phyloP scores from a whole-genome alignment of 108 stramenopile species.

The Cyclotella kingstonii region DNA sequence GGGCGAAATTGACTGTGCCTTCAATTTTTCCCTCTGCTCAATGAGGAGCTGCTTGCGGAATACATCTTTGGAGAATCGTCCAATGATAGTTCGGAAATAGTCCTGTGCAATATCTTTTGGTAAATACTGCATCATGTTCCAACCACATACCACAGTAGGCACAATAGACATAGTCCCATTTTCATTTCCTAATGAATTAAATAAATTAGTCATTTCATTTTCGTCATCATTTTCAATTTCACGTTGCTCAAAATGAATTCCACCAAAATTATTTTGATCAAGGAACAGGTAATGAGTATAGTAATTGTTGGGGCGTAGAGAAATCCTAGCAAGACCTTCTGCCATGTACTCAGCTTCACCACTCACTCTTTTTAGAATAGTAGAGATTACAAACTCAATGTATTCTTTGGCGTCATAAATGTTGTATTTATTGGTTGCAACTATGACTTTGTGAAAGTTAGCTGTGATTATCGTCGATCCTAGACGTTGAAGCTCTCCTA shows the following conservation, averaged over 20 bases:
- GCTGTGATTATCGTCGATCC: conserved; percentile 94
- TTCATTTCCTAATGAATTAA: conserved; percentile 26
- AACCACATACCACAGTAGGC: conserved; percentile 79
- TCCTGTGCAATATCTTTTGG: conserved; percentile 80
- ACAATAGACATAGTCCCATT: conserved; percentile 38
- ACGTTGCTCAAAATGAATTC: conserved; percentile 72
- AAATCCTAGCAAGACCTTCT: conserved; percentile 58
- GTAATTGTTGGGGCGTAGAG: conserved; percentile 69
- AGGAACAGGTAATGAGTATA: conserved; percentile 87
- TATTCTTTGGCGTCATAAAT: conserved; percentile 87
- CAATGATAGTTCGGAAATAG: conserved; percentile 81
- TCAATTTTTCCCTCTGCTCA: conserved; percentile 34
- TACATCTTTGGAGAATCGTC: conserved; percentile 76
- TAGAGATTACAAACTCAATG: conserved; percentile 88
- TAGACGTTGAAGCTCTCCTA: conserved; percentile 91
- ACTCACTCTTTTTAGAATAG: conserved; percentile 60
- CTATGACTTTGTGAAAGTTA: conserved; percentile 85
- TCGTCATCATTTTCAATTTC: conserved; percentile 57
- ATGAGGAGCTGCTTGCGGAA: conserved; percentile 72
- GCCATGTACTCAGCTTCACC: conserved; percentile 30
- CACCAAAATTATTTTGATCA: conserved; percentile 95
- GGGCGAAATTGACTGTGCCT: conserved; percentile 27
- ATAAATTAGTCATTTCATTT: conserved; percentile 32
- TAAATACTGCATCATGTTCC: conserved; percentile 84
- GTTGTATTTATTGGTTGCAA: conserved; percentile 89